Evolutionary conservation across 768 basidiomycete genomes (phyloP), one percentile per base, ranked within the genome.

Genomic region (Mycena vulgaris): DNA sequence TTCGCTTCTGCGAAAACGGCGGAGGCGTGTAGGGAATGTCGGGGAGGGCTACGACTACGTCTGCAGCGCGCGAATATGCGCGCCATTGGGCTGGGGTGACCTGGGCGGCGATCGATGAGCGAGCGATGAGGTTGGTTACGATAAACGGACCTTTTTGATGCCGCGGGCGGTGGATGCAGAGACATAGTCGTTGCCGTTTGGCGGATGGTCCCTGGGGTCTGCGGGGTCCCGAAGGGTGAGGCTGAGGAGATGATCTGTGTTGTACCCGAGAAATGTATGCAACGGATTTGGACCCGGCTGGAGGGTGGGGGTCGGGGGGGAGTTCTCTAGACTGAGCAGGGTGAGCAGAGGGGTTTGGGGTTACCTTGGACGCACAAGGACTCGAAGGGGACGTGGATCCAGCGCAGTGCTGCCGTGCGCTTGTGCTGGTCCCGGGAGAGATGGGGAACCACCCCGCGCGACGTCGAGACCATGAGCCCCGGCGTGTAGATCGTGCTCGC

Each of bases 331-430:
- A 79, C 94, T 86, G 67, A 42, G 35, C 9, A 28, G 33, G 31
- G 74, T 74, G 49, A 72, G 68, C 57, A 42, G 55, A 40, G 23
- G n/a, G n/a, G n/a, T n/a, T n/a, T 66, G 49, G 61, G 31, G 39
- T 49, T 58, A 52, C 40, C 17, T 30, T 30, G 23, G 28, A 86
- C 91, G 88, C 80, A 95, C 94, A 95, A 95, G 23, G 90, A 87
- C 80, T 95, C 94, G 75, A 95, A 95, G 0, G 94, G 89, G 0
- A 95, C 81, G 68, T 92, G 86, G 0, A 93, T 79, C 88, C 92
- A 93, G 66, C 78, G 84, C 35, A 93, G 86, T 1, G 60, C 27
- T 5, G 89, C 84, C 11, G 87, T 87, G 31, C 73, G 70, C 23
- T 75, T 74, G 27, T 85, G 79, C 64, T 93, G 88, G 74, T 94